Base-by-base conservation (phyloP, 139 green algal species). In the Astrephomene gubernaculifera region DNA sequence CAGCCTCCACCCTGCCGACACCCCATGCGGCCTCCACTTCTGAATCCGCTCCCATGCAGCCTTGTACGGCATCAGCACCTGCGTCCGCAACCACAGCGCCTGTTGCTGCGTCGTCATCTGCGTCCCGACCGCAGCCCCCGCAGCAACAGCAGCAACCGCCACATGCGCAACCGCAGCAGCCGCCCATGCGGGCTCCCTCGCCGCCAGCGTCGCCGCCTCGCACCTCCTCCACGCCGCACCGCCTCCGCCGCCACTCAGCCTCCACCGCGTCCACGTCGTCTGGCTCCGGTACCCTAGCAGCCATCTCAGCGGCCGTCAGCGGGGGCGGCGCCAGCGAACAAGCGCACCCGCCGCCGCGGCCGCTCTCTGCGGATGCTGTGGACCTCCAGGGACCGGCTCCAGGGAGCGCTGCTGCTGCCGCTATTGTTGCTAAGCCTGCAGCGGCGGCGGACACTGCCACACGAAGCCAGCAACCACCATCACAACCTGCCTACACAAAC, bases 181-280 rank as follows among this genome's bases (percentile, higher is more conserved):
- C 76, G 14, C 74, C 74, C 24, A 57, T 73, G 52, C 76, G 76
- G 0, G 76, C 60, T 39, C 76, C 76, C 14, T 83, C 76, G 41
- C 76, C 76, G 27, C 76, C 76, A 4, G 60, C 29, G 10, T 83
- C 76, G 17, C 76, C 76, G 39, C 39, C 60, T 1, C 76, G 76
- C 27, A 63, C 8, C 60, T 36, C 53, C 27, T 24, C 52, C 53
- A 54, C 76, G 29, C 65, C 76, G 10, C 60, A 83, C 24, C 76
- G 76, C 31, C 63, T 49, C 41, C 76, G 72, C n/a, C 60, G 76
- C 39, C 76, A 53, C 73, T 70, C 73, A 7, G 49, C 45, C n/a
- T n/a, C n/a, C n/a, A n/a, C n/a, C n/a, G n/a, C n/a, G n/a, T n/a
- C n/a, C n/a, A n/a, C n/a, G n/a, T n/a, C 31, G 31, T 35, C 33